These are phyloP conservation scores for Cutaneotrichosporon daszewskae DNA, from an alignment of 1,284 basidiomycete genomes.

Conservation along the genomic window DNA sequence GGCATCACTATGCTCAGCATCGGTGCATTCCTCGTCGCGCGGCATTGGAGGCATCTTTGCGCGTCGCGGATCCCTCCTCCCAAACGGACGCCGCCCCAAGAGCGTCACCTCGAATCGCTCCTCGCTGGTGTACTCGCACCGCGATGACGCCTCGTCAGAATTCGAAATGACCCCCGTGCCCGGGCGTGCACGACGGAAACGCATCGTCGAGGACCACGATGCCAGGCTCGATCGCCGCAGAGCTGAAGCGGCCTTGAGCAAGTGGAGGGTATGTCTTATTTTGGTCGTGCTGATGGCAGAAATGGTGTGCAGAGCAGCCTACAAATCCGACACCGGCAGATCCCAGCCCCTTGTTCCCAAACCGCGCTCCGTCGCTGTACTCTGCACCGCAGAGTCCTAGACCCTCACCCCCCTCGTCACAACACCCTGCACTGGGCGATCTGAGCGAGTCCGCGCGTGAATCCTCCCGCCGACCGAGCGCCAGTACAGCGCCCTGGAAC, in stretches of 20 bases:
- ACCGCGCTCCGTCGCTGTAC: no score
- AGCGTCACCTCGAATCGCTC: slow-evolving; percentile 8
- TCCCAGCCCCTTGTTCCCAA: slow-evolving; percentile 2
- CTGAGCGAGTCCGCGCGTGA: no score
- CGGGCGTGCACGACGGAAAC: slow-evolving; percentile 7
- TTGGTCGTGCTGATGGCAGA: slow-evolving; percentile 13
- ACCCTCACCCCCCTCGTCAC: no score
- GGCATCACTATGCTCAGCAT: background rate
- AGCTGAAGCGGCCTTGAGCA: slow-evolving; percentile 36
- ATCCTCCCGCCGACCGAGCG: no score
- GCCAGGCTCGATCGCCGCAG: slow-evolving; percentile 17
- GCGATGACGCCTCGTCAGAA: slow-evolving; percentile 1
- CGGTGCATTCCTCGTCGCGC: background rate
- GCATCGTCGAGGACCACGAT: slow-evolving; percentile 8
- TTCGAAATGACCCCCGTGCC: slow-evolving; percentile 14
- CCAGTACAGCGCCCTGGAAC: slow-evolving; percentile 1
- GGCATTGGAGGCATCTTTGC: slow-evolving; percentile 6
- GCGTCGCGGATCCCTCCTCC: slow-evolving; percentile 4
- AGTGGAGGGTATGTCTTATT: slow-evolving; percentile 37
- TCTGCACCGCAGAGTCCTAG: no score
- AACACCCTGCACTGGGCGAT: no score
- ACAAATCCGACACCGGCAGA: slow-evolving; percentile 4
- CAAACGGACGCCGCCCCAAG: slow-evolving; percentile 1
- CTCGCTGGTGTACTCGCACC: slow-evolving; percentile 1
- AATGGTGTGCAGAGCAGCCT: slow-evolving; percentile 38